Base-by-base conservation (phyloP, 2,329 filamentous ascomycete genomes). In the Monilinia aucupariae region DNA sequence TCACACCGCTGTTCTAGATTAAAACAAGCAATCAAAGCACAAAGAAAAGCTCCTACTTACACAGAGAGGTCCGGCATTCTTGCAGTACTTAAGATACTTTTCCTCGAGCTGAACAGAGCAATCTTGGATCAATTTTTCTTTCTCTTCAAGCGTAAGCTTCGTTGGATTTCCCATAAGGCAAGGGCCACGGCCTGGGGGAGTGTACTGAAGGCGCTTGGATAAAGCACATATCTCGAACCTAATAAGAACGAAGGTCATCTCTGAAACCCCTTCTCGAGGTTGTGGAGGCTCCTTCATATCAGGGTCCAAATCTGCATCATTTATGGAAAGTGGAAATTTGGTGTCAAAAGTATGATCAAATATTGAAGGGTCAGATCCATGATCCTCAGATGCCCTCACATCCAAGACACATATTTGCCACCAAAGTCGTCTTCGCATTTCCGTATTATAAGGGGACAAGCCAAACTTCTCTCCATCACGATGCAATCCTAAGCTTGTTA, bases 351-450 rank as follows among this genome's bases (percentile, higher is more conserved):
- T 79, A 15, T 80, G 78, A 55, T 82, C 78, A 2, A 79, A 73
- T 49, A 88, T 85, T 0, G 81, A 82, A 3, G 84, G 81, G 64
- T 87, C 84, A 27, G 82, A 83, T 0, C 84, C 85, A 69, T 87
- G 83, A 64, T 87, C 83, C 69, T 88, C 85, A 0, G 83, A 82
- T 1, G 84, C 79, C 64, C 85, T 76, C 3, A 80, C 78, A 69
- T 89, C 86, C 0, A 88, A 74, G 17, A 86, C 76, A 67, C 81
- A 85, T 3, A 86, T 72, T 64, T 82, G 79, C 81, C 83, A 86
- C 84, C 84, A 87, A 7, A 85, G 73, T 37, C 84, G 76, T 64
- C 84, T 77, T 25, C 83, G 77, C 76, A 85, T 82, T 70, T 87
- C 84, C 4, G 82, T 78, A 61, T 86, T 82, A 67, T 85, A 88